Percentiles rank a stretch among this genome's conserved stretches.
These are phyloP conservation scores for Effrenium voratum DNA, from an alignment of 73 alveolate genomes.

Conservation along the genomic window DNA sequence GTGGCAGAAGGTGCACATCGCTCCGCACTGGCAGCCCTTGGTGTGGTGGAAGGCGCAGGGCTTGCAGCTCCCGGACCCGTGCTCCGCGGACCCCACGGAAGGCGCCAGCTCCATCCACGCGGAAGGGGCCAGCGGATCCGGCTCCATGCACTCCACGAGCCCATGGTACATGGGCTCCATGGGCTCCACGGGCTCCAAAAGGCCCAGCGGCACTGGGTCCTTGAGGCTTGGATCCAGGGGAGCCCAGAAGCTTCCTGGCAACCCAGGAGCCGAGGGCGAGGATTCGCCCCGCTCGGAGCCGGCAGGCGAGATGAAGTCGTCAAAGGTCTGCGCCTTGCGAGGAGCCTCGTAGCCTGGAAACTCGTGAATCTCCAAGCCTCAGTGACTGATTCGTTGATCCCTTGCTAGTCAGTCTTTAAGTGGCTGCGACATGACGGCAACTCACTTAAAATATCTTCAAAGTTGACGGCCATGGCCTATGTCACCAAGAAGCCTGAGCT, in stretches of 20 bases:
- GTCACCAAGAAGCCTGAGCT: conserved; percentile 13
- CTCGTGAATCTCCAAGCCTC: no score
- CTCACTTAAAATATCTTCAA: no score
- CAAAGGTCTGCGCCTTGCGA: conserved; percentile 28
- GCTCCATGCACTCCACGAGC: not conserved
- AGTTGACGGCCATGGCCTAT: not conserved
- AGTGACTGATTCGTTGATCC: no score
- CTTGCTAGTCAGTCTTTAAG: no score
- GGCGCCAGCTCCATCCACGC: not conserved
- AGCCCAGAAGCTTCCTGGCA: not conserved
- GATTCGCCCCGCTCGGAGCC: conserved; percentile 41
- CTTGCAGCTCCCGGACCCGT: conserved; percentile 88
- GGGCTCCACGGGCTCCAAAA: conserved; percentile 6
- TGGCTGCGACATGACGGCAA: no score
- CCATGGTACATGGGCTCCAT: not conserved
- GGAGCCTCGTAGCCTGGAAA: no score
- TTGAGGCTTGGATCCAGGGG: not conserved
- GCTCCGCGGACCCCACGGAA: conserved; percentile 62
- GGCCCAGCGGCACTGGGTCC: not conserved
- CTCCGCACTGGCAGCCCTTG: conserved; percentile 92
- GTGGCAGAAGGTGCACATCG: conserved; percentile 88
- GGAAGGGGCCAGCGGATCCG: not conserved
- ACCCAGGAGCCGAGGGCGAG: conserved; percentile 7
- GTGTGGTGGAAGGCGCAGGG: conserved; percentile 93
- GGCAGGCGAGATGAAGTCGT: conserved; percentile 75